Evolutionary conservation across 2,329 filamentous ascomycete species (phyloP).

Genomic region (Stagonosporopsis cucurbitacearum): DNA sequence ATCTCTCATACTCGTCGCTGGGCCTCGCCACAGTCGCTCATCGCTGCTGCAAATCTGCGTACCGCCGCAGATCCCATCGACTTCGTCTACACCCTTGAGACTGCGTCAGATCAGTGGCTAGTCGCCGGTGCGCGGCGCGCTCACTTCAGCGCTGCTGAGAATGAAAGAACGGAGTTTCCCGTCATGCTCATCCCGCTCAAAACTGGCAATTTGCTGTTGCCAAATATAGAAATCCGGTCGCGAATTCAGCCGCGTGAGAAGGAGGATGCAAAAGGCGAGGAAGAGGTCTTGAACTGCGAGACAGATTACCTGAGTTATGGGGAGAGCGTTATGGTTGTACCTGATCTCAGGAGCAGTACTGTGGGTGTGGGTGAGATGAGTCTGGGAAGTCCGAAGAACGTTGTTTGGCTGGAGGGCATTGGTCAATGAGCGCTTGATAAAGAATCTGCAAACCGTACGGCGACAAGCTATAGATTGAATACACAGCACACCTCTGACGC

Average conservation of each 20-base stretch:
- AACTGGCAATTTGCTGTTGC: slow-evolving; percentile 78
- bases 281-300: slow-evolving; percentile 65
- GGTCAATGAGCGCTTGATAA: slow-evolving; percentile 4
- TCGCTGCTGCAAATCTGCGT: slow-evolving; percentile 36
- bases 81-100: slow-evolving; percentile 83
- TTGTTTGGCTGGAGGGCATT: slow-evolving; percentile 40
- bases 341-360: slow-evolving; percentile 72
- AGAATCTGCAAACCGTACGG: not conserved
- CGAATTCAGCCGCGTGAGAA: slow-evolving; percentile 55
- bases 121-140: slow-evolving; percentile 81
- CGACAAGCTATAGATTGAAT: not conserved
- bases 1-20: slow-evolving; percentile 65
- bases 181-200: slow-evolving; percentile 81
- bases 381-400: slow-evolving; percentile 25
- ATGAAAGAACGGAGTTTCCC: slow-evolving; percentile 62
- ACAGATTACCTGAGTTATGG: slow-evolving; percentile 80
- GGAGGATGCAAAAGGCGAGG: slow-evolving; percentile 29
- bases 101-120: slow-evolving; percentile 79
- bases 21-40: slow-evolving; percentile 43
- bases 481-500: not conserved
- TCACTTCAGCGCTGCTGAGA: slow-evolving; percentile 68
- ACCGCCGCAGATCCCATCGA: slow-evolving; percentile 62
- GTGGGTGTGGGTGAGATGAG: slow-evolving; percentile 43
- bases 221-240: slow-evolving; percentile 75
- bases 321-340: slow-evolving; percentile 76